Evolutionary conservation across 805 yeast genomes (phyloP).

Genomic region (Lipomyces sp.): DNA sequence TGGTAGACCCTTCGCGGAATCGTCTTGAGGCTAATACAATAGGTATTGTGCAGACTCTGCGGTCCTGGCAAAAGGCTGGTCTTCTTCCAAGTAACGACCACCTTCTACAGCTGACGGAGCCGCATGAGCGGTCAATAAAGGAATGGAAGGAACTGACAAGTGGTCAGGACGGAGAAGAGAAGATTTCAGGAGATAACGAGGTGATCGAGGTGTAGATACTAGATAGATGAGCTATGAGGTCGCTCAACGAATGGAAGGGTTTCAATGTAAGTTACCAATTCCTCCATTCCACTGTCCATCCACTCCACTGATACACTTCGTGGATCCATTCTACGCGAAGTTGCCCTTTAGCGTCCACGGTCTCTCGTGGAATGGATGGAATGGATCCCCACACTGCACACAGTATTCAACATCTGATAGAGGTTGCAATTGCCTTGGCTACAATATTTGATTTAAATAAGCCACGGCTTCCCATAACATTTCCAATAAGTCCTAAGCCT

Average conservation of each 20-base stretch:
- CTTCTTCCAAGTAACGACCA: too few species aligned
- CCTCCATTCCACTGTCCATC: too few species aligned
- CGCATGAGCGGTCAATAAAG: not conserved
- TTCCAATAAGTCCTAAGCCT: not conserved
- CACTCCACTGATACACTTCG: constrained; percentile 1
- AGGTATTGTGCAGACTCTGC: constrained; percentile 1
- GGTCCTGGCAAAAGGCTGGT: constrained; percentile 1
- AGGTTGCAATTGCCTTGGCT: too few species aligned
- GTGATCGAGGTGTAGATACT: too few species aligned
- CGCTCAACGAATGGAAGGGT: not conserved
- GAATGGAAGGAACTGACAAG: not conserved
- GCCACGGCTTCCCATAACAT: not conserved
- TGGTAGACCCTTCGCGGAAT: constrained; percentile 1
- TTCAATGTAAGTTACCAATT: not conserved
- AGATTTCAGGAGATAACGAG: not conserved
- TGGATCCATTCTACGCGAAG: constrained; percentile 7
- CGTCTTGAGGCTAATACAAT: constrained; percentile 5
- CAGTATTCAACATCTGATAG: too few species aligned
- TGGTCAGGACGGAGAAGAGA: too few species aligned
- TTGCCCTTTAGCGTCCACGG: constrained; percentile 1
- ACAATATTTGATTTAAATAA: not conserved
- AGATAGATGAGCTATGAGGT: not conserved
- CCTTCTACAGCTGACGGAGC: too few species aligned
- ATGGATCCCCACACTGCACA: constrained; percentile 2
- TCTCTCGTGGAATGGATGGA: constrained; percentile 3